phyloP scores from a whole-genome alignment of 257 asterid species.

The Linaria vulgaris region DNA sequence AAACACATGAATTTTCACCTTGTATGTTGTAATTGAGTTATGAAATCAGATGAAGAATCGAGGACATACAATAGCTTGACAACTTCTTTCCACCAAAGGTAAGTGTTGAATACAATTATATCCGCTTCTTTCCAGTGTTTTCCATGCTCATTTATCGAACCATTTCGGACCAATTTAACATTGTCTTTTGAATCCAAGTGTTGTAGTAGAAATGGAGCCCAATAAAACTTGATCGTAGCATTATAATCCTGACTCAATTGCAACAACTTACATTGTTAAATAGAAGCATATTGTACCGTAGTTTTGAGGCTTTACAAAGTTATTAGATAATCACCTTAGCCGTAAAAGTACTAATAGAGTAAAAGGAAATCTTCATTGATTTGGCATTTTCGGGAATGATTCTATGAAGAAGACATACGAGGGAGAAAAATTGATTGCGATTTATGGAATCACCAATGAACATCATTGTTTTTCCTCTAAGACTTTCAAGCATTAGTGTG shows the following conservation, averaged over 20 bases:
- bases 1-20: too few relatives aligned
- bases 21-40: not conserved
- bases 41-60: not conserved
- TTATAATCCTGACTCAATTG: conserved; percentile 54
- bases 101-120: conserved; percentile 72
- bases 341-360: conserved; percentile 50
- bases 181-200: conserved; percentile 47
- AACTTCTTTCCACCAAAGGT: conserved; percentile 84
- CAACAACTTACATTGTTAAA: not conserved
- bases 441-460: conserved; percentile 80
- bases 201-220: conserved; percentile 87
- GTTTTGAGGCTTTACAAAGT: too few relatives aligned
- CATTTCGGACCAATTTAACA: conserved; percentile 60
- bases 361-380: conserved; percentile 45
- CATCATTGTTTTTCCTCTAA: conserved; percentile 70
- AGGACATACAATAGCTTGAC: conserved; percentile 50
- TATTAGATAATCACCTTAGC: conserved; percentile 53
- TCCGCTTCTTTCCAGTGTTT: conserved; percentile 71
- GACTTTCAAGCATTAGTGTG: conserved; percentile 62
- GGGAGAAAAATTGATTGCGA: conserved; percentile 68
- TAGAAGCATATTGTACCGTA: too few relatives aligned
- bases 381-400: conserved; percentile 54
- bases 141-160: conserved; percentile 68
- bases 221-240: conserved; percentile 71
- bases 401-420: conserved; percentile 68